These are phyloP conservation scores for Poronia punctata DNA, from an alignment of 495 filamentous ascomycete genomes.

Conservation along the genomic window DNA sequence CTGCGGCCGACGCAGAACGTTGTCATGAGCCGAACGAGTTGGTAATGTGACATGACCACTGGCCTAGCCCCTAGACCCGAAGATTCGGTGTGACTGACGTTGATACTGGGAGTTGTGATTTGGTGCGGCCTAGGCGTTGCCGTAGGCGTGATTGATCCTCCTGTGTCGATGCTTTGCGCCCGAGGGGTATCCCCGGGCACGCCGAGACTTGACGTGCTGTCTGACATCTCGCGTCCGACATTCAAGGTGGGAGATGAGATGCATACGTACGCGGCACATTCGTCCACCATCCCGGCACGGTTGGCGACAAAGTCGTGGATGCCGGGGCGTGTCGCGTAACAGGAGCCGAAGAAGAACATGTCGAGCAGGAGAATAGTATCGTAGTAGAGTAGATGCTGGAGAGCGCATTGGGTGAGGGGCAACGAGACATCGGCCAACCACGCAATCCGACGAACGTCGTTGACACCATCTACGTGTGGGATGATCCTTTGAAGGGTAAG, in stretches of 20 bases:
- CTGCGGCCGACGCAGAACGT: constrained; percentile 69
- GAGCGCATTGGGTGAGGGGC: constrained; percentile 71
- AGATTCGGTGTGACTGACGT: constrained; percentile 18
- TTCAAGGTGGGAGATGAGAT: constrained; percentile 1
- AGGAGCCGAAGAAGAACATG: constrained; percentile 85
- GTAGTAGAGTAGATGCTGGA: constrained; percentile 86
- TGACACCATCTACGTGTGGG: constrained; percentile 81
- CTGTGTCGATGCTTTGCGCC: not conserved
- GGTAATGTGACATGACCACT: constrained; percentile 37
- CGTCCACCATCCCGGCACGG: constrained; percentile 64
- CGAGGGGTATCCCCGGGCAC: not conserved
- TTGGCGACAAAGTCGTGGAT: constrained; percentile 66
- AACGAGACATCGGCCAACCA: constrained; percentile 77
- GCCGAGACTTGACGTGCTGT: constrained; percentile 5
- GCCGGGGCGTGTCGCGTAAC: constrained; percentile 75
- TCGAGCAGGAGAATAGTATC: constrained; percentile 80
- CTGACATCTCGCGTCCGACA: not conserved
- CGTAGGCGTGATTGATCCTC: not conserved
- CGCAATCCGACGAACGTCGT: constrained; percentile 77
- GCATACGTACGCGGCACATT: constrained; percentile 78
- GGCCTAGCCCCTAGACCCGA: not conserved
- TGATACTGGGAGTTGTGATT: not conserved
- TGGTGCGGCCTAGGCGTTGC: constrained; percentile 1
- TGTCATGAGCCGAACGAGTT: constrained; percentile 67
- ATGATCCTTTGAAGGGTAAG: constrained; percentile 80